phyloP scores from a whole-genome alignment of 2,329 filamentous ascomycete species.

The Nannizzia gypsea region DNA sequence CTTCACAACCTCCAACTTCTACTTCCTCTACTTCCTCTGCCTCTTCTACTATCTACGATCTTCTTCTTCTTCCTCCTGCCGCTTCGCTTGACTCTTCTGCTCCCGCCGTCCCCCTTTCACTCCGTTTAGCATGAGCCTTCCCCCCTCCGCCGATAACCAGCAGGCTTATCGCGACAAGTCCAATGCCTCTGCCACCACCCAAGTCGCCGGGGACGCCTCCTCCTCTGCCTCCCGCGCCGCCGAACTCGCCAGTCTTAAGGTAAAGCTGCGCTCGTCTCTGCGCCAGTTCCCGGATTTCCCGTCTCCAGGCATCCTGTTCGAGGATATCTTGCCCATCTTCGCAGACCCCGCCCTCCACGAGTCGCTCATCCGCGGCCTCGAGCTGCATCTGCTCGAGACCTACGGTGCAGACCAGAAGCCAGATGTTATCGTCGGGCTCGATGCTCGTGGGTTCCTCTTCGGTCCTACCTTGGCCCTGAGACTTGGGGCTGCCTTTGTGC shows the following conservation, averaged over 20 bases:
- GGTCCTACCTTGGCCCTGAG: conserved; percentile 77
- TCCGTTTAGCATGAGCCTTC: conserved; percentile 27
- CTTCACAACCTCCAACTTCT: conserved; percentile 13
- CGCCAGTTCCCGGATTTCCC: conserved; percentile 89
- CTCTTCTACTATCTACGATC: conserved; percentile 16
- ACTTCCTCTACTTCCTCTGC: conserved; percentile 8
- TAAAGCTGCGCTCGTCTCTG: conserved; percentile 58
- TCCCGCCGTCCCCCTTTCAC: conserved; percentile 7
- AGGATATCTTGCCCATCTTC: conserved; percentile 97
- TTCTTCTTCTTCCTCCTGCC: conserved; percentile 9
- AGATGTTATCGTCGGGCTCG: conserved; percentile 85
- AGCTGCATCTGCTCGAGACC: conserved; percentile 61
- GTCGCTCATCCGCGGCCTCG: conserved; percentile 68
- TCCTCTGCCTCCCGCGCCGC: conserved; percentile 35
- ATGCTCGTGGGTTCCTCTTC: conserved; percentile 91
- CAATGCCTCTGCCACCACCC: conserved; percentile 30
- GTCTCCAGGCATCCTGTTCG: conserved; percentile 82
- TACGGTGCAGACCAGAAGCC: conserved; percentile 51
- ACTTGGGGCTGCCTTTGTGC: conserved; percentile 76
- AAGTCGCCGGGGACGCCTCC: conserved; percentile 34
- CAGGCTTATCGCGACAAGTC: conserved; percentile 18
- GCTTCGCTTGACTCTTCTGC: not conserved
- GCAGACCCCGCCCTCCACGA: conserved; percentile 61
- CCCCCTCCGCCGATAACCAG: conserved; percentile 20
- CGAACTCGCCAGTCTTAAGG: conserved; percentile 52